Evolutionary conservation across 108 stramenopile species (phyloP), one percentile per base, ranked within the genome.

Genomic region (Epipyxis sp.): DNA sequence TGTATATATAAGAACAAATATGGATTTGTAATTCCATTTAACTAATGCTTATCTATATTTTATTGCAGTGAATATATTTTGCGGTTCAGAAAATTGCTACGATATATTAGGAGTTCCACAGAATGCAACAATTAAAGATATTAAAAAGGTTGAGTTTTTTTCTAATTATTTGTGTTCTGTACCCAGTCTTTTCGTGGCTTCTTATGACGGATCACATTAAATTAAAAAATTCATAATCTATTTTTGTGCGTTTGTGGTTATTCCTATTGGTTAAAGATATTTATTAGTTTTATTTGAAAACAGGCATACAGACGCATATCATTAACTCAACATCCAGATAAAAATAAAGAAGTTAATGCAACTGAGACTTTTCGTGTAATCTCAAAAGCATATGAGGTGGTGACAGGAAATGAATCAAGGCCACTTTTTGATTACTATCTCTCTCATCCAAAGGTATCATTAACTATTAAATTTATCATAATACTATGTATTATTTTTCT

Each of bases 321-420:
- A 6, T 27, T 42, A 6, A 42, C 71, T 13, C 43, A 74, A 10
- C 71, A 74, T 37, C 71, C 71, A 10, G 71, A 74, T 39, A 74
- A 74, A 42, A 35, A 74, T 32, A 46, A 46, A 37, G 71, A 46
- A 74, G 10, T 6, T 29, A 42, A 74, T 74, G 71, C 71, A 3
- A 54, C 32, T 42, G 71, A 74, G 25, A 32, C 27, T 10, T 74
- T 74, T 25, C 44, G 50, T 6, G 3, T 34, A 54, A 27, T 74
- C 20, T 3, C 44, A 6, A 57, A 74, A 42, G 71, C 71, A 10
- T 37, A 74, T 37, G 50, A 74, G 6, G 50, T 57, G 3, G 10
- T 74, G 3, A 35, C 29, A 6, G 35, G 42, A 10, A 42, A 74
- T 29, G 50, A 57, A 13, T 42, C 41, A 27, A 27, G 71, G 6